A percentile compares a stretch with the other conserved stretches of the same genome.
Evolutionary conservation across 1,284 basidiomycete genomes (phyloP).

Genomic region (Sporisorium exsertum): DNA sequence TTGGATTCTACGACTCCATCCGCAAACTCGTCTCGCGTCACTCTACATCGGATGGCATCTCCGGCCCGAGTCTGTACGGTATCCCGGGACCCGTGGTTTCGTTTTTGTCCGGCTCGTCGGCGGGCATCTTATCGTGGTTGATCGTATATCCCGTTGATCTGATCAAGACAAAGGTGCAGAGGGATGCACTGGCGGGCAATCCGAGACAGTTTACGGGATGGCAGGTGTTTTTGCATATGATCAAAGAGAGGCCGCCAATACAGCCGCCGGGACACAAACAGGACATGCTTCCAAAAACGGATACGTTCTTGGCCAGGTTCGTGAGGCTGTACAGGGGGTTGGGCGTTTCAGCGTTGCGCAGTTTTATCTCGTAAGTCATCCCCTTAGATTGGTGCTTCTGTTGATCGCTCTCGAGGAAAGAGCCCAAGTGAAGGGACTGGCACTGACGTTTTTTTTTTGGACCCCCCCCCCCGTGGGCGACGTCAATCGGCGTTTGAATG

Average conservation of each 20-base stretch:
- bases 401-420: too few species aligned
- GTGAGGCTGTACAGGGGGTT: constrained; percentile 66
- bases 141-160: constrained; percentile 72
- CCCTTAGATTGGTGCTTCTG: not conserved
- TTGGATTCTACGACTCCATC: constrained; percentile 67
- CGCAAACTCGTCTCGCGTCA: constrained; percentile 53
- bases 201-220: constrained; percentile 75
- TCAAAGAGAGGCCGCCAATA: constrained; percentile 80
- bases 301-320: constrained; percentile 66
- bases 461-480: not conserved
- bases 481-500: not conserved
- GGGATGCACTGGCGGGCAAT: constrained; percentile 83
- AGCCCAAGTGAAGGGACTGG: not conserved
- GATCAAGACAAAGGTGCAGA: constrained; percentile 92
- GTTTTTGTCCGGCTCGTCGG: constrained; percentile 63
- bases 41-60: constrained; percentile 30
- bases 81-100: constrained; percentile 63
- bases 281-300: constrained; percentile 72
- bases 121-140: constrained; percentile 66
- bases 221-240: constrained; percentile 80
- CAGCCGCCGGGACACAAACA: constrained; percentile 55
- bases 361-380: constrained; percentile 59
- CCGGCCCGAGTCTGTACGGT: constrained; percentile 45
- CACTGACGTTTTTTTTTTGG: not conserved
- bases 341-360: constrained; percentile 64